These are phyloP conservation scores for Kurtzmaniella quercitrusa DNA, from an alignment of 1,139 yeast species.

Conservation along the genomic window DNA sequence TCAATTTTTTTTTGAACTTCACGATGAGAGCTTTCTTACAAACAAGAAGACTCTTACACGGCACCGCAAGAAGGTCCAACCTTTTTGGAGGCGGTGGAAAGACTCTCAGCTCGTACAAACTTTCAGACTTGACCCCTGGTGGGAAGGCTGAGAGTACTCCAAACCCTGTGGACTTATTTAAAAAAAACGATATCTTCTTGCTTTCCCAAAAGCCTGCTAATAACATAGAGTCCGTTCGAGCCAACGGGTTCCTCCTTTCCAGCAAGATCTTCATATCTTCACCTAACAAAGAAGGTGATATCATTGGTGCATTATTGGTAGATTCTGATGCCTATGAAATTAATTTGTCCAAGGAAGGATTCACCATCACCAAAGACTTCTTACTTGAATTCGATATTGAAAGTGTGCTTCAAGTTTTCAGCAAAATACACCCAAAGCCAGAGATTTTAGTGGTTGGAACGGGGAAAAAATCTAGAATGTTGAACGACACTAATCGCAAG, in stretches of 20 bases:
- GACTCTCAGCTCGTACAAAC: conserved; percentile 10
- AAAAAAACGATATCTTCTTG: conserved; percentile 43
- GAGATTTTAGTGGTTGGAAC: conserved; percentile 71
- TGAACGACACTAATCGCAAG: conserved; percentile 51
- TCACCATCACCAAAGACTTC: conserved; percentile 38
- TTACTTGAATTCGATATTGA: conserved; percentile 37
- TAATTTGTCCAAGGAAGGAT: conserved; percentile 38
- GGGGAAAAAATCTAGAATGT: conserved; percentile 59
- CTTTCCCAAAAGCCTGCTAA: conserved; percentile 41
- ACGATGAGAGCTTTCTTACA: not conserved
- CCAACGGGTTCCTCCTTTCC: conserved; percentile 39
- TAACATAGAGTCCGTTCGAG: conserved; percentile 40
- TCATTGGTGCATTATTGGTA: conserved; percentile 54
- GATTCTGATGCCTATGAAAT: conserved; percentile 65
- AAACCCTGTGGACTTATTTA: conserved; percentile 44
- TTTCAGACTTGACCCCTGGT: conserved; percentile 23
- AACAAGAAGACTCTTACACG: not conserved
- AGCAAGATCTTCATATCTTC: conserved; percentile 38
- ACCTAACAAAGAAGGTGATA: conserved; percentile 42
- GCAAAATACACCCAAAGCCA: conserved; percentile 69
- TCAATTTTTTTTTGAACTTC: not conserved
- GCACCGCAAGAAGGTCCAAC: conserved; percentile 4
- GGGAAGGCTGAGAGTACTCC: conserved; percentile 39
- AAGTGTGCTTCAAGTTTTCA: conserved; percentile 45
- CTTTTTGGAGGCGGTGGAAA: conserved; percentile 30